Base-by-base conservation (phyloP, 176 grass and related monocot species). In the Otatea glauca region DNA sequence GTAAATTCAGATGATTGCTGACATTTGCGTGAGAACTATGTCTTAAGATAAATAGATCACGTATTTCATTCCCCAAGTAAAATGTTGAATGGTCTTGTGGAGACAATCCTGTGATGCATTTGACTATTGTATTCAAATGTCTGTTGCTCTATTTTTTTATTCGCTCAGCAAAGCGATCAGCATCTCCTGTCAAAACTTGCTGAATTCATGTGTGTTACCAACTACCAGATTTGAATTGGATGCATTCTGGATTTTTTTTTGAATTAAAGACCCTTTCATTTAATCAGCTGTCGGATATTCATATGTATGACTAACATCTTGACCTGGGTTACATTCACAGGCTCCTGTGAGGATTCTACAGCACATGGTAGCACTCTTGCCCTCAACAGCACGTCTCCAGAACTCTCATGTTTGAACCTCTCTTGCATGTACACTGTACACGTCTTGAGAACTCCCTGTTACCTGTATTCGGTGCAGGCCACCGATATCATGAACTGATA, bases 401-500 rank as follows among this genome's bases (percentile, higher is more conserved):
- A 83, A 66, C 41, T 80, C 13, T 42, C 48, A 64, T 67, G 59
- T 63, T 74, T 24, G 62, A 67, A 71, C 20, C 16, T 24, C 69
- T 80, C 68, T 62, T 47, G 85, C 45, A 78, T 80, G 84, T 74
- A 41, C 61, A 21, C 62, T 54, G 12, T 56, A 50, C 85, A 80
- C 62, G 54, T 84, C 75, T 63, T 4, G 61, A 70, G 44, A 91
- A 80, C 85, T 91, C 81, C 61, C 42, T 2, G 51, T 35, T 80
- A 87, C 62, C 76, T 54, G 76, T 84, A 77, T 83, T 49, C 9
- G 85, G 85, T 87, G 84, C 75, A 80, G 14, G 17, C 1, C 89
- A 84, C 85, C 75, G 74, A 70, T 18, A 15, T 16, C 45, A 5
- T 21, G 69, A 79, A 75, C 81, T 84, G 69, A 44, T 91, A 84